A percentile compares a stretch with the other conserved stretches of the same genome.
Evolutionary conservation across 139 green algal genomes (phyloP).

Genomic region (Marvania coccoides): DNA sequence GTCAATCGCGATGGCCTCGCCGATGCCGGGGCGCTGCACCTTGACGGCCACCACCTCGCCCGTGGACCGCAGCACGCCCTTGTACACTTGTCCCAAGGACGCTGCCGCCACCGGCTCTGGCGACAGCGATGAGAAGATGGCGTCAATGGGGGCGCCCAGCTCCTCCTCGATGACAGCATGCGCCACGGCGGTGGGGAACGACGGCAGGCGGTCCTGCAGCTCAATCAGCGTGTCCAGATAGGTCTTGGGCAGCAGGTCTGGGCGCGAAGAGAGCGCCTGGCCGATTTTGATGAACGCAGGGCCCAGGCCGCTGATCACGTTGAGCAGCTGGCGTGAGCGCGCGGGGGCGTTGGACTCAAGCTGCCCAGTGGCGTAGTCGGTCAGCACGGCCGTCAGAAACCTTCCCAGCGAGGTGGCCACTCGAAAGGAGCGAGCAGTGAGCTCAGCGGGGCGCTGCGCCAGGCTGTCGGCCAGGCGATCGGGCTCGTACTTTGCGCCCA

Average conservation of each 20-base stretch:
- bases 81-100: slow-evolving; percentile 87
- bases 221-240: slow-evolving; percentile 68
- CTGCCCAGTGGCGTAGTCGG: slow-evolving; percentile 55
- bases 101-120: slow-evolving; percentile 75
- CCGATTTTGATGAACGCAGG: slow-evolving; percentile 87
- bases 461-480: slow-evolving; percentile 47
- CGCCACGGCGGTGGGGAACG: slow-evolving; percentile 31
- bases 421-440: slow-evolving; percentile 39
- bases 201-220: slow-evolving; percentile 54
- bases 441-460: slow-evolving; percentile 33
- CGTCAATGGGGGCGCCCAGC: slow-evolving; percentile 50
- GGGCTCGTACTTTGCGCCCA: slow-evolving; percentile 74
- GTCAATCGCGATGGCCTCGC: slow-evolving; percentile 84
- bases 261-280: slow-evolving; percentile 53
- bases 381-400: slow-evolving; percentile 48
- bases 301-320: slow-evolving; percentile 54
- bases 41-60: slow-evolving; percentile 90
- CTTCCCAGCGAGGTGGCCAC: slow-evolving; percentile 55
- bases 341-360: slow-evolving; percentile 49
- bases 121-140: slow-evolving; percentile 58
- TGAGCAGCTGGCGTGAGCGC: slow-evolving; percentile 57
- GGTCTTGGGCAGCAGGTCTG: slow-evolving; percentile 55
- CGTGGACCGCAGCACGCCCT: slow-evolving; percentile 48
- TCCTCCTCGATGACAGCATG: slow-evolving; percentile 74
- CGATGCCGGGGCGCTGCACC: slow-evolving; percentile 91